Evolutionary conservation across 23 red algal genomes (phyloP), one percentile per base, ranked within the genome.

Genomic region (Gracilaria gracilis): DNA sequence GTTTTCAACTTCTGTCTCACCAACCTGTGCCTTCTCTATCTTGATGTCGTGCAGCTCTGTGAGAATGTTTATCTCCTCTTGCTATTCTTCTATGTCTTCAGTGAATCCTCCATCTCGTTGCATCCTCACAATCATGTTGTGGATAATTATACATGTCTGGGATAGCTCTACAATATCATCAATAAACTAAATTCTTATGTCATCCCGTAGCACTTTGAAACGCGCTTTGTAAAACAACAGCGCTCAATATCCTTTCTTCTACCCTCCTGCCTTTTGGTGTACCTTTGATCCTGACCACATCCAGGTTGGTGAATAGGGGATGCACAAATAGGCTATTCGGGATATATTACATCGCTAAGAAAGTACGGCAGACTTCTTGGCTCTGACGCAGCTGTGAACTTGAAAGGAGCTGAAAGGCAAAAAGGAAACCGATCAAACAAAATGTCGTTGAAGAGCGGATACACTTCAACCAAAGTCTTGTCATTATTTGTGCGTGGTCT

Each of bases 341-440:
- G 84, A 51, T 88, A 88, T 33, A 88, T 88, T 75, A 62, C 65
- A 46, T 88, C 84, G 21, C 12, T 27, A 19, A 88, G 58, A 54
- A 88, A 47, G 53, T 88, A 88, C 0, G 49, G 62, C 49, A 34
- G 16, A 88, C 39, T 44, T 66, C 80, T 84, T 34, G 76, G 25
- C 19, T 33, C 13, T 57, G n/a, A 53, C 20, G 16, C 13, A 53
- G 49, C 9, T 53, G 16, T 16, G 11, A 9, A 16, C 16, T 53
- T 53, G 16, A 12, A 53, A 12, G 49, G 49, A 12, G 49, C 16
- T 53, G 49, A 53, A 12, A 53, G 49, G 16, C 9, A 16, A 34
- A 81, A 81, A 81, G 0, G 31, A 24, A 53, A 81, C 5, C 28
- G 29, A 47, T 57, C 14, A n/a, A 57, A 53, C 13, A 84, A 38